These are phyloP conservation scores for Rugonectria rugulosa DNA, from an alignment of 2,329 filamentous ascomycete genomes.

Conservation along the genomic window DNA sequence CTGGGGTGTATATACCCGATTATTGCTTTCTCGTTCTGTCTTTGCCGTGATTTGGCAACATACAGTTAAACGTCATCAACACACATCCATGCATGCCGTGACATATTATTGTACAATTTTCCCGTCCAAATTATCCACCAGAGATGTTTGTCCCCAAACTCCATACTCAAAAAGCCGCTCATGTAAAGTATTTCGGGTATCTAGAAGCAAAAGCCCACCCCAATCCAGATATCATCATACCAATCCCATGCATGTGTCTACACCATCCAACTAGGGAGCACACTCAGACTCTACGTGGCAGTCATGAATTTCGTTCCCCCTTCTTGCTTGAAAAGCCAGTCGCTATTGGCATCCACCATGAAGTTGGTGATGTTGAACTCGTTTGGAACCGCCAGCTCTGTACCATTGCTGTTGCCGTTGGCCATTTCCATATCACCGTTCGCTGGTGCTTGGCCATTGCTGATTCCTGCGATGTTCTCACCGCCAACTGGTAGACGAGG, in stretches of 20 bases:
- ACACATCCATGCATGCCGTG: neutral
- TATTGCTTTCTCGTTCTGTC: too few species aligned
- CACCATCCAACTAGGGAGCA: neutral
- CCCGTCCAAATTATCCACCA: neutral
- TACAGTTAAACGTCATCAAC: neutral
- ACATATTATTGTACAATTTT: slow-evolving; percentile 10
- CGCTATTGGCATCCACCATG: slow-evolving; percentile 75
- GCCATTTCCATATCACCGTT: slow-evolving; percentile 39
- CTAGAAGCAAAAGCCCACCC: slow-evolving; percentile 1
- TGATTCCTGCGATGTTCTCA: slow-evolving; percentile 40
- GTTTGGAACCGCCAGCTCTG: slow-evolving; percentile 51
- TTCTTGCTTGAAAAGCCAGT: slow-evolving; percentile 74
- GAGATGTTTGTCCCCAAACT: slow-evolving; percentile 4
- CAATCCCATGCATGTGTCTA: neutral
- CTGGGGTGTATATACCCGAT: too few species aligned
- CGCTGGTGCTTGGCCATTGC: slow-evolving; percentile 26
- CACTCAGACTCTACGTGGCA: slow-evolving; percentile 12
- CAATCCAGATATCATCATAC: neutral
- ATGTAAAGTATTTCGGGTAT: slow-evolving; percentile 14
- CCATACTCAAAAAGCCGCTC: slow-evolving; percentile 3
- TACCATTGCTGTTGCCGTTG: slow-evolving; percentile 37
- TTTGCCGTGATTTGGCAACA: too few species aligned
- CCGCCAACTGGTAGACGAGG: slow-evolving; percentile 70
- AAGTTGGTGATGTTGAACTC: slow-evolving; percentile 83
- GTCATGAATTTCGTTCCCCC: slow-evolving; percentile 40